Evolutionary conservation across 1,284 basidiomycete species (phyloP), one percentile per base, ranked within the genome.

Genomic region (Cerrena zonata): DNA sequence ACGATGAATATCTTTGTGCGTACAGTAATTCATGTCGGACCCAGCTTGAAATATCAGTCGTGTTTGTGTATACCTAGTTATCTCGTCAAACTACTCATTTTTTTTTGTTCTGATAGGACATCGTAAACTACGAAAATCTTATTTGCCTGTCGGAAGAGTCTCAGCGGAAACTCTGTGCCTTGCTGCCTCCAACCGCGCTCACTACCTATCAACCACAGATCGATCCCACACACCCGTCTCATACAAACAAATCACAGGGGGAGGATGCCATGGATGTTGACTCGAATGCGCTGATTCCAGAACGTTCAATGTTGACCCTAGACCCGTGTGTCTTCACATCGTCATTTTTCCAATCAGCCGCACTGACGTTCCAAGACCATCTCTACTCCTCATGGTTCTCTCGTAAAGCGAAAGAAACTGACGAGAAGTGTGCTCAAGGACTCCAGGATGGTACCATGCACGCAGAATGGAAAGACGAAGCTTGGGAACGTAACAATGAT

Each of bases 381-480:
- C 62, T 82, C 2, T 77, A 67, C 58, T 73, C 74, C 0, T 73
- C 74, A 36, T 81, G 77, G 76, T 65, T 77, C 45, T 70, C 73
- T 2, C 65, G 69, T 27, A 60, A 69, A 2, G 77, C 80, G 47
- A 54, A 56, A 7, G 70, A 69, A 26, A 72, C 74, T 51, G 67
- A 79, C 2, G 56, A 60, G 24, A 62, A 69, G 51, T 80, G 74
- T 58, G 54, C 69, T 43, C 61, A 65, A 18, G 75, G 74, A 12
- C 66, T 79, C 21, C 55, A 57, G 2, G 61, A 67, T 21, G 79
- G 79, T 0, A 70, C 65, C 5, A 48, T 79, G 45, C 72, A 78
- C 43, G 79, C 74, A 10, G 69, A 77, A 21, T 82, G 79, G 79
- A 83, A 83, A 58, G 80, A 83, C 59, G 77, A 82, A 42, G 71